Conservation (phyloP, 1,284 basidiomycete genomes). For the Meripilus lineatus region DNA sequence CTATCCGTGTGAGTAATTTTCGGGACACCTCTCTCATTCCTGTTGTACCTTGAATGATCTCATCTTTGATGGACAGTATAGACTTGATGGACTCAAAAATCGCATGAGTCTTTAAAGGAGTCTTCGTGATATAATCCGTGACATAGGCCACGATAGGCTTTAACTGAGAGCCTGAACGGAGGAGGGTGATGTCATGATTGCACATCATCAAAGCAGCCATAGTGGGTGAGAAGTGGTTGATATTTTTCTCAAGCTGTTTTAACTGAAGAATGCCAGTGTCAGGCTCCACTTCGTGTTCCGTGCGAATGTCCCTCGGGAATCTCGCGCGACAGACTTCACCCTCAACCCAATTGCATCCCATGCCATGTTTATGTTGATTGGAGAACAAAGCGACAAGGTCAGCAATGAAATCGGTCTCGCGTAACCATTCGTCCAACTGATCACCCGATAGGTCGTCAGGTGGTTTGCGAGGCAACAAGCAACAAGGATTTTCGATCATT, state of each 20-base stretch:
- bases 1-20: constrained; percentile 13
- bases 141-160: constrained; percentile 32
- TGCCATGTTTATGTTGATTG: too few relatives aligned
- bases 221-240: constrained; percentile 28
- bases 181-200: constrained; percentile 32
- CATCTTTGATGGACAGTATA: constrained; percentile 22
- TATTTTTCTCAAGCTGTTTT: constrained; percentile 27
- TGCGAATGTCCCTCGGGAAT: constrained; percentile 23
- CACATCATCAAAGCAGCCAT: constrained; percentile 30
- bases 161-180: constrained; percentile 32
- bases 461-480: too few relatives aligned
- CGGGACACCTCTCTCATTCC: constrained; percentile 6
- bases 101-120: constrained; percentile 25
- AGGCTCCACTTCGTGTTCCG: constrained; percentile 20
- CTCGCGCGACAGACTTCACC: constrained; percentile 25
- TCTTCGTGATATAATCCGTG: constrained; percentile 34
- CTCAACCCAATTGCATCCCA: too few relatives aligned
- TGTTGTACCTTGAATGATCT: constrained; percentile 11
- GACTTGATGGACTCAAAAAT: constrained; percentile 28
- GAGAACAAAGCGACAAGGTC: too few relatives aligned
- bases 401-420: too few relatives aligned
- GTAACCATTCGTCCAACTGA: too few relatives aligned
- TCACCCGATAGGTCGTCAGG: too few relatives aligned
- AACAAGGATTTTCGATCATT: too few relatives aligned
- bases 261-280: constrained; percentile 26